Percentiles rank a stretch among this genome's conserved stretches.
phyloP scores from a whole-genome alignment of 148 eudicot species.

The Simmondsia chinensis region DNA sequence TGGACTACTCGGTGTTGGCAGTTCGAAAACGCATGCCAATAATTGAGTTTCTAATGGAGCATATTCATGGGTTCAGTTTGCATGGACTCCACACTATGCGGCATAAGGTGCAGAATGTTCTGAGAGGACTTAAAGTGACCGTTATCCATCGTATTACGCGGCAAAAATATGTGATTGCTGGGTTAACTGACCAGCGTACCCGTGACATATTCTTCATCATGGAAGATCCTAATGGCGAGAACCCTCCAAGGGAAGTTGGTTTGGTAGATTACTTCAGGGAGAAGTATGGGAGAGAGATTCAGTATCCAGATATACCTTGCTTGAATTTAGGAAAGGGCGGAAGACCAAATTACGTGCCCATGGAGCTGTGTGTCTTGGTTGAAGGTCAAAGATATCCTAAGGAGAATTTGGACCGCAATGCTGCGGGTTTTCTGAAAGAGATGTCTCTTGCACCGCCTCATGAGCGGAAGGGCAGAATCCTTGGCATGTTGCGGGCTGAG shows the following conservation, averaged over 20 bases:
- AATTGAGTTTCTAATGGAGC: conserved; percentile 40
- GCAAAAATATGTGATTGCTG: conserved; percentile 37
- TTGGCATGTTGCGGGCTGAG: conserved; percentile 35
- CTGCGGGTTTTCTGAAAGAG: conserved; percentile 21
- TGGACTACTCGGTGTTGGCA: conserved; percentile 60
- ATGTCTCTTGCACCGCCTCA: conserved; percentile 37
- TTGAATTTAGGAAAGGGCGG: conserved; percentile 39
- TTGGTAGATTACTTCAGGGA: conserved; percentile 48
- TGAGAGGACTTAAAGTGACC: conserved; percentile 41
- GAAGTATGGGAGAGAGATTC: conserved; percentile 27
- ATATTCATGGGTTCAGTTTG: conserved; percentile 8
- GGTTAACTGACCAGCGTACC: conserved; percentile 33
- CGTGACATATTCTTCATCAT: conserved; percentile 25
- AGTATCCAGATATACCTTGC: conserved; percentile 34
- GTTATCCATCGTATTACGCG: conserved; percentile 61
- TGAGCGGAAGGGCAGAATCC: conserved; percentile 32
- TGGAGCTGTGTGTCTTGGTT: conserved; percentile 59
- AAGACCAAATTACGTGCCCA: conserved; percentile 41
- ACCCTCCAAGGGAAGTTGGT: conserved; percentile 9
- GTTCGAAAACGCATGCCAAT: conserved; percentile 52
- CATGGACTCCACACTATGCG: conserved; percentile 8
- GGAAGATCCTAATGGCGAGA: conserved; percentile 35
- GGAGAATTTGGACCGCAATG: conserved; percentile 30
- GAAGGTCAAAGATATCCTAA: conserved; percentile 63
- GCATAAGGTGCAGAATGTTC: conserved; percentile 10